A percentile compares a stretch with the other conserved stretches of the same genome.
Evolutionary conservation across 768 basidiomycete genomes (phyloP).

Genomic region (Mycena capillaripes): DNA sequence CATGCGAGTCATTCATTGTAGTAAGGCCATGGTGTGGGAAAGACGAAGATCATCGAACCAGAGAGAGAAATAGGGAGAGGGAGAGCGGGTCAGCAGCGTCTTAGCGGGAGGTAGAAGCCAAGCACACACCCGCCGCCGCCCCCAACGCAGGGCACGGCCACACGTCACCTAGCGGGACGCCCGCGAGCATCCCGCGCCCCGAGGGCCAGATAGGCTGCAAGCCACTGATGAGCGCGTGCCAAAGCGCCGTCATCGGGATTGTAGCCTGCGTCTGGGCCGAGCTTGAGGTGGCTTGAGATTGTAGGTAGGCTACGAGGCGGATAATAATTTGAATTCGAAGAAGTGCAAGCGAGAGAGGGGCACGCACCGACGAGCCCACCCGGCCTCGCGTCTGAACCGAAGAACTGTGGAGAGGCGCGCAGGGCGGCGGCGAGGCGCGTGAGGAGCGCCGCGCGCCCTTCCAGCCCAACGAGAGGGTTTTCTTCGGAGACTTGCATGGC

Average conservation of each 20-base stretch:
- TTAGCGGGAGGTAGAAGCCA: too few species aligned
- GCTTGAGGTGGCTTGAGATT: conserved; percentile 59
- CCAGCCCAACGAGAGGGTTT: conserved; percentile 93
- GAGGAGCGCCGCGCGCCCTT: conserved; percentile 87
- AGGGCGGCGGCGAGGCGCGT: conserved; percentile 82
- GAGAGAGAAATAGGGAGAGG: too few species aligned
- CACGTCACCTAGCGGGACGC: conserved; percentile 88
- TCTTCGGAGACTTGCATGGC: conserved; percentile 84
- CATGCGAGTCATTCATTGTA: too few species aligned
- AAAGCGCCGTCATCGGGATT: conserved; percentile 83
- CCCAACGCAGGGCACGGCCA: conserved; percentile 84
- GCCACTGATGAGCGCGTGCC: conserved; percentile 86
- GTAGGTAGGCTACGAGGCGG: conserved; percentile 72
- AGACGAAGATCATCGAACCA: too few species aligned
- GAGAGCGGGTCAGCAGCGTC: too few species aligned
- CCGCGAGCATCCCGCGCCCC: conserved; percentile 75
- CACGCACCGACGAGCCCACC: conserved; percentile 85
- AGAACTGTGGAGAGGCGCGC: conserved; percentile 72
- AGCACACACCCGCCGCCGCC: conserved; percentile 25
- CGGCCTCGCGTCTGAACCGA: conserved; percentile 81
- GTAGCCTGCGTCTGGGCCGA: conserved; percentile 45
- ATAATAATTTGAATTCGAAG: background rate
- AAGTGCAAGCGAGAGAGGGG: background rate
- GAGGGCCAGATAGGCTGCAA: conserved; percentile 92
- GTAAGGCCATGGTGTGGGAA: too few species aligned